phyloP scores from a whole-genome alignment of 2,329 filamentous ascomycete species.

The Trichoderma sp. region DNA sequence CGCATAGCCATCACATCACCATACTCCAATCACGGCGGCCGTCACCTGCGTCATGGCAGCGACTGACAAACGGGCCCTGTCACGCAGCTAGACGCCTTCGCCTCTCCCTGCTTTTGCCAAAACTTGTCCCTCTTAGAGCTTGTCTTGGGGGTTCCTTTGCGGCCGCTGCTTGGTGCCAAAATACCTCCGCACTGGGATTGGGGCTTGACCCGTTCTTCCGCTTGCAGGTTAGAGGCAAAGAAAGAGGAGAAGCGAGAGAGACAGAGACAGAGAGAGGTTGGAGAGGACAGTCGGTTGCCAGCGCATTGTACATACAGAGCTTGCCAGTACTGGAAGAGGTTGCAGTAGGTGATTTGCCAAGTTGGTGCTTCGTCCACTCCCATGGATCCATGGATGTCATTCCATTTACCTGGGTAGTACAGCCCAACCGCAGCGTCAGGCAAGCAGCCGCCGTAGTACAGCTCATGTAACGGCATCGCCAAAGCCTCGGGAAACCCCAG shows the following conservation, averaged over 20 bases:
- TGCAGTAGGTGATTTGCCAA: neutral
- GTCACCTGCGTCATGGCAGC: neutral
- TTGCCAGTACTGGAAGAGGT: neutral
- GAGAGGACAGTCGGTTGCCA: constrained; percentile 2
- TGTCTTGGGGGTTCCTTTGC: neutral
- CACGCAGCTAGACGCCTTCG: neutral
- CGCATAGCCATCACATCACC: constrained; percentile 19
- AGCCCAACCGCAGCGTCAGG: neutral
- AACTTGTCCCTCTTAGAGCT: neutral
- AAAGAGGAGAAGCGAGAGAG: neutral
- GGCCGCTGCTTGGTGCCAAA: neutral
- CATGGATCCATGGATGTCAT: neutral
- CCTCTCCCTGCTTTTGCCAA: neutral
- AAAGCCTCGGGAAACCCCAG: neutral
- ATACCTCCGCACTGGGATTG: neutral
- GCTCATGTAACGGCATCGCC: neutral
- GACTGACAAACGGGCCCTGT: neutral
- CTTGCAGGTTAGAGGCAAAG: constrained; percentile 4
- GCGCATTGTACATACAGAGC: constrained; percentile 5
- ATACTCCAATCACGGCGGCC: neutral
- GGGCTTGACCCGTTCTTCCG: constrained; percentile 2
- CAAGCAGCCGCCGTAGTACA: neutral
- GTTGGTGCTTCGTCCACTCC: neutral
- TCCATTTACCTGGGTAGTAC: neutral
- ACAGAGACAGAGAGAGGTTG: neutral